phyloP scores from a whole-genome alignment of 805 yeast genomes.

The Ogataea nitratoaversa region DNA sequence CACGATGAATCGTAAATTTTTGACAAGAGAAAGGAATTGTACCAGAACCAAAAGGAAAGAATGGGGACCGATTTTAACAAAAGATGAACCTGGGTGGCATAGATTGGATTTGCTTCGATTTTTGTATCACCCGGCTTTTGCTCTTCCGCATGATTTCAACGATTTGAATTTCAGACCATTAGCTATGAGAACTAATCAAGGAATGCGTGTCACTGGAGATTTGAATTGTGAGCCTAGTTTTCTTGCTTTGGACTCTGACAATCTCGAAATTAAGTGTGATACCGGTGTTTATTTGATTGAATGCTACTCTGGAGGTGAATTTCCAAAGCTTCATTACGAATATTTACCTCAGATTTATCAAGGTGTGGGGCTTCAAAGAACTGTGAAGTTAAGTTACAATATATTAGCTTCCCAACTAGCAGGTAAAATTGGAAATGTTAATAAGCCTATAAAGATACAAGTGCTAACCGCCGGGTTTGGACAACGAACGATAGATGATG shows the following conservation, averaged over 20 bases:
- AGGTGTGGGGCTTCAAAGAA: slow-evolving; percentile 59
- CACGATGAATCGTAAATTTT: slow-evolving; percentile 74
- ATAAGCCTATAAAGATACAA: slow-evolving; percentile 43
- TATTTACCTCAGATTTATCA: slow-evolving; percentile 52
- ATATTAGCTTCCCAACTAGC: slow-evolving; percentile 39
- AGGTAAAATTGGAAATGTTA: slow-evolving; percentile 22
- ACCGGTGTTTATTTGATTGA: slow-evolving; percentile 78
- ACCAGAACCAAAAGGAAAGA: slow-evolving; percentile 48
- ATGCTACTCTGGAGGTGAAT: slow-evolving; percentile 60
- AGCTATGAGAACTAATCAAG: slow-evolving; percentile 22
- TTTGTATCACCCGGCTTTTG: slow-evolving; percentile 75
- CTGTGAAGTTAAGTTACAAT: slow-evolving; percentile 44
- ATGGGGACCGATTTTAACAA: slow-evolving; percentile 45
- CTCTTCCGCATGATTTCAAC: slow-evolving; percentile 57
- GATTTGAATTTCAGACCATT: slow-evolving; percentile 39
- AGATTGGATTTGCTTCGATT: slow-evolving; percentile 74
- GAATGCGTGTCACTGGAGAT: slow-evolving; percentile 29
- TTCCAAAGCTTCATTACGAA: slow-evolving; percentile 56
- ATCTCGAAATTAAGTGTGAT: slow-evolving; percentile 43
- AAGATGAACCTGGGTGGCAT: slow-evolving; percentile 84
- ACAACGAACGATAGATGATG: slow-evolving; percentile 48
- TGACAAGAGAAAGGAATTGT: slow-evolving; percentile 62
- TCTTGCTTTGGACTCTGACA: slow-evolving; percentile 42
- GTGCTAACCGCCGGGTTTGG: slow-evolving; percentile 59
- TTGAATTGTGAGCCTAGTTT: slow-evolving; percentile 40